Evolutionary conservation across 495 filamentous ascomycete species (phyloP).

Genomic region (Platismatia glauca): DNA sequence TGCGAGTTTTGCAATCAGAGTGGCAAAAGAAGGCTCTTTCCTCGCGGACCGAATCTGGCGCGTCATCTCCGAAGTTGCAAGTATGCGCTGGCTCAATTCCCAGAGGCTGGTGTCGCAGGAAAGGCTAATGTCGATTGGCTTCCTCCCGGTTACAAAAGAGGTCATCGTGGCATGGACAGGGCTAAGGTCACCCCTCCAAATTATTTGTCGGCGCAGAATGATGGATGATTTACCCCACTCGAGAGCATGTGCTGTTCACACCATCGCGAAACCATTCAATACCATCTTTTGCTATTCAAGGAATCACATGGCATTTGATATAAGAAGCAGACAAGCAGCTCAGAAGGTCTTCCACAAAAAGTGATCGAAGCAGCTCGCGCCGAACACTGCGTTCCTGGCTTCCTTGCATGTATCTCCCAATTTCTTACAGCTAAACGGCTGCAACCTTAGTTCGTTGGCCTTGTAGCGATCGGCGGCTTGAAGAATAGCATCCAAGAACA

Average conservation of each 20-base stretch:
- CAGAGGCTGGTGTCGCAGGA: background rate
- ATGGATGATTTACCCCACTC: background rate
- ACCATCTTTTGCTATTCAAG: background rate
- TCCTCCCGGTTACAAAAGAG: conserved; percentile 2
- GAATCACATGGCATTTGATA: background rate
- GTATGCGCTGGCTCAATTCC: background rate
- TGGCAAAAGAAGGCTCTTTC: background rate
- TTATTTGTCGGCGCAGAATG: background rate
- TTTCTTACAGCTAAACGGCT: conserved; percentile 13
- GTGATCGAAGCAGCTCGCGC: conserved; percentile 13
- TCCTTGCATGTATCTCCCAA: conserved; percentile 18
- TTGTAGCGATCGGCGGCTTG: conserved; percentile 19
- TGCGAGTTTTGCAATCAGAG: background rate
- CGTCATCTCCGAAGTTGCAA: background rate
- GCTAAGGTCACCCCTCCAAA: background rate
- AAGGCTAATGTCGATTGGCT: background rate
- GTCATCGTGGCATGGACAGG: conserved; percentile 2
- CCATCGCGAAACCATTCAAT: background rate
- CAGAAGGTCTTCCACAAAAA: conserved; percentile 22
- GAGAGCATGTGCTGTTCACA: background rate
- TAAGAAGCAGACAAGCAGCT: background rate
- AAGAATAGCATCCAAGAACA: conserved; percentile 19
- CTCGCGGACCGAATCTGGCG: conserved; percentile 1
- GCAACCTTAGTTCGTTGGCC: conserved; percentile 5
- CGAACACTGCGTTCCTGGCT: conserved; percentile 14